Conservation (phyloP, 768 basidiomycete species). For the Sistotremastrum suecicum region DNA sequence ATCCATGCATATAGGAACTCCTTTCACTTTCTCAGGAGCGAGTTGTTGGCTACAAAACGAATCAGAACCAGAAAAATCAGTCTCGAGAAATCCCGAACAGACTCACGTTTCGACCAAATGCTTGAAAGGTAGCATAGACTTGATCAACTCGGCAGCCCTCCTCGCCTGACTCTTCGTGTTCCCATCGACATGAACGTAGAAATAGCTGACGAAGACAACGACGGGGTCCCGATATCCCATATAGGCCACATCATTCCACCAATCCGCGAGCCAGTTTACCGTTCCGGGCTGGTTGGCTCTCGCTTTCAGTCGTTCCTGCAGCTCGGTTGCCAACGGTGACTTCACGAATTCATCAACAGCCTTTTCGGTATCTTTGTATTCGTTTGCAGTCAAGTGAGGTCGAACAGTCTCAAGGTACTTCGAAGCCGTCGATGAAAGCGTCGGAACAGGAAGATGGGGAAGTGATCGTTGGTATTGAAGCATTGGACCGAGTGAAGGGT, state of each 20-base stretch:
- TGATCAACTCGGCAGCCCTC: slow-evolving; percentile 72
- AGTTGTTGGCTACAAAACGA: slow-evolving; percentile 40
- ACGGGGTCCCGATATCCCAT: slow-evolving; percentile 84
- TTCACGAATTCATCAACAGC: slow-evolving; percentile 54
- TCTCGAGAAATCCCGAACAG: background rate
- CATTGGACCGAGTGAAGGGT: slow-evolving; percentile 51
- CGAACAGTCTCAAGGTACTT: slow-evolving; percentile 83
- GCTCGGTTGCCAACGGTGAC: slow-evolving; percentile 50
- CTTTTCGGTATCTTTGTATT: slow-evolving; percentile 42
- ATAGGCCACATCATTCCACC: slow-evolving; percentile 95
- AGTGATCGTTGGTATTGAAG: slow-evolving; percentile 60
- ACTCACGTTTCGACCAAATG: slow-evolving; percentile 68
- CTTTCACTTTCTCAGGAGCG: slow-evolving; percentile 77
- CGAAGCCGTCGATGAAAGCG: slow-evolving; percentile 63
- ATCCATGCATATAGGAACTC: slow-evolving; percentile 71
- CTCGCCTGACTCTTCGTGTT: slow-evolving; percentile 38
- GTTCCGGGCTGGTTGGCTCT: slow-evolving; percentile 47
- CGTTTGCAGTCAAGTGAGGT: slow-evolving; percentile 57
- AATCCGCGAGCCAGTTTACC: slow-evolving; percentile 85
- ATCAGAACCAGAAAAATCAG: background rate
- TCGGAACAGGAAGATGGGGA: slow-evolving; percentile 71
- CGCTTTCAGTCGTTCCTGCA: slow-evolving; percentile 67
- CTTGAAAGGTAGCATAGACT: slow-evolving; percentile 77
- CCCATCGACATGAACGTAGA: slow-evolving; percentile 77
- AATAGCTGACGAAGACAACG: slow-evolving; percentile 89